These are phyloP conservation scores for Fermentozyma sake DNA, from an alignment of 1,139 yeast species.

Conservation along the genomic window DNA sequence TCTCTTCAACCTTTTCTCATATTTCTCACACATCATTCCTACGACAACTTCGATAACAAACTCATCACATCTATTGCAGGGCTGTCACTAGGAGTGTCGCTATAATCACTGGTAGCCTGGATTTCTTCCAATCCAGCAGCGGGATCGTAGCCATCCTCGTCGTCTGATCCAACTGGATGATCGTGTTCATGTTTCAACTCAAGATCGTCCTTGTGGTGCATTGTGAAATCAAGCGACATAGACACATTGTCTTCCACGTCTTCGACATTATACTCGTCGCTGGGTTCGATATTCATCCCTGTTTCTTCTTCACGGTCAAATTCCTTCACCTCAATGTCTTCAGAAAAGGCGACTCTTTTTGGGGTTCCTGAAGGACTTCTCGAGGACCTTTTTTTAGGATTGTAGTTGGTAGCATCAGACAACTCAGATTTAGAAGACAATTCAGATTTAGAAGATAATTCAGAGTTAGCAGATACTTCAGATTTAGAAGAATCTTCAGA, in stretches of 20 bases:
- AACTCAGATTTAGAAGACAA: too few species aligned
- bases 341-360: slow-evolving; percentile 43
- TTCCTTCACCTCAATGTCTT: slow-evolving; percentile 43
- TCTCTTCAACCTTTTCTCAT: too few species aligned
- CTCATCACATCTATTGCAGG: slow-evolving; percentile 25
- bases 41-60: slow-evolving; percentile 32
- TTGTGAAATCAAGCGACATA: slow-evolving; percentile 11
- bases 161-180: slow-evolving; percentile 7
- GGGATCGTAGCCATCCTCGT: slow-evolving; percentile 21
- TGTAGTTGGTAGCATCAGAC: slow-evolving; percentile 1
- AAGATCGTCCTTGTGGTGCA: slow-evolving; percentile 28
- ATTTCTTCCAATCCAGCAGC: slow-evolving; percentile 7
- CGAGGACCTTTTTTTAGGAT: slow-evolving; percentile 12
- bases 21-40: too few species aligned
- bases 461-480: too few species aligned
- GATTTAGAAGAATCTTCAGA: slow-evolving; percentile 1
- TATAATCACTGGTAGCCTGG: slow-evolving; percentile 5
- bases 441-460: too few species aligned
- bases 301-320: slow-evolving; percentile 35
- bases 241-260: slow-evolving; percentile 5
- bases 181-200: slow-evolving; percentile 27
- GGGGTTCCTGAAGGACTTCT: slow-evolving; percentile 27
- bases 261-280: slow-evolving; percentile 9
- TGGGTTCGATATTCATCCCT: slow-evolving; percentile 13
- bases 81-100: slow-evolving; percentile 11